A percentile compares a stretch with the other conserved stretches of the same genome.
Conservation (phyloP, 257 asterid species). For the Solanum sejunctum region DNA sequence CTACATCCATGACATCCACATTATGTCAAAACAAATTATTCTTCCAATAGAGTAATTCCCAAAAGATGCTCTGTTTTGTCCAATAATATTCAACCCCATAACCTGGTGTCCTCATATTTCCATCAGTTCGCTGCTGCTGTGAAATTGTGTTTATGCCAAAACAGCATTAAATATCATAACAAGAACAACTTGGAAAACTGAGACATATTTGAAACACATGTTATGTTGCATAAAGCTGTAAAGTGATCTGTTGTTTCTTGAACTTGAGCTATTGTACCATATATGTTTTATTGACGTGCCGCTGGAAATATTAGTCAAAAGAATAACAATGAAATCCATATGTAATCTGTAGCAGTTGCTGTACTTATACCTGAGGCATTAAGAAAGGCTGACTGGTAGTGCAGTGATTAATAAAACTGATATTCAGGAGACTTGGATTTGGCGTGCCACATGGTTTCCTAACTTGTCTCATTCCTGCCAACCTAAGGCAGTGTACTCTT, state of each 20-base stretch:
- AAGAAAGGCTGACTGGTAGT: background rate
- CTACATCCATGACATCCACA: background rate
- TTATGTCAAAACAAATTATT: background rate
- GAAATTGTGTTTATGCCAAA: background rate
- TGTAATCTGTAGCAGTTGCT: background rate
- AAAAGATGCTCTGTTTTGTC: too few species aligned
- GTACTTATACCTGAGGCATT: background rate
- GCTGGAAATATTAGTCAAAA: background rate
- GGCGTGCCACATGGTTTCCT: background rate
- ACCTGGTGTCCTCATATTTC: background rate
- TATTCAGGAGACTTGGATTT: background rate
- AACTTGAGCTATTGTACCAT: background rate
- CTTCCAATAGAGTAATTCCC: background rate
- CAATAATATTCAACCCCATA: background rate
- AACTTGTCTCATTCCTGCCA: background rate
- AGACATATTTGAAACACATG: background rate
- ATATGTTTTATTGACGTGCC: background rate
- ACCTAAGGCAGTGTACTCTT: background rate
- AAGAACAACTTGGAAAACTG: too few species aligned
- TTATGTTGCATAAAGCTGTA: background rate
- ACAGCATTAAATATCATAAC: background rate
- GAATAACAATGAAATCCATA: background rate
- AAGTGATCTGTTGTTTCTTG: background rate
- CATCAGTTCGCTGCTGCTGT: background rate
- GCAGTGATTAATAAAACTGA: background rate